phyloP scores from a whole-genome alignment of 1,139 yeast genomes.

The Lizanozyma gosingica region DNA sequence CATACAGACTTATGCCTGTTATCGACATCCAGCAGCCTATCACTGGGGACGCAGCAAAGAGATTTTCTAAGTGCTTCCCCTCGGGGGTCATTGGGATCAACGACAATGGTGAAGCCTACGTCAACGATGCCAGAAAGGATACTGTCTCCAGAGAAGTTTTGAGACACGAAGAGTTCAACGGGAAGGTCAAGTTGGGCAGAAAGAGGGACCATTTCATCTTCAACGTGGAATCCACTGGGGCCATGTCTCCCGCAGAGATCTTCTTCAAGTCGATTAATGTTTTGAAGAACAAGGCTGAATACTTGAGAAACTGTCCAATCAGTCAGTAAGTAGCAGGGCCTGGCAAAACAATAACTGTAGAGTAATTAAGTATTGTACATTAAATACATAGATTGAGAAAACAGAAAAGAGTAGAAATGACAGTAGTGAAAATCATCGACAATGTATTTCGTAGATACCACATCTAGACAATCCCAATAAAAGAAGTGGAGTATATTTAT shows the following conservation, averaged over 20 bases:
- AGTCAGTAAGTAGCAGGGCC: too few relatives aligned
- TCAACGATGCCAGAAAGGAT: constrained; percentile 83
- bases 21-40: constrained; percentile 73
- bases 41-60: constrained; percentile 64
- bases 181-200: constrained; percentile 85
- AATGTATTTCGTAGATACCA: too few relatives aligned
- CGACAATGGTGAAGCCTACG: constrained; percentile 62
- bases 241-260: constrained; percentile 94
- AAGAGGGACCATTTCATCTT: constrained; percentile 87
- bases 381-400: too few relatives aligned
- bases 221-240: constrained; percentile 91
- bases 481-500: too few relatives aligned
- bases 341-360: too few relatives aligned
- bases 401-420: too few relatives aligned
- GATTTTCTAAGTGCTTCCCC: constrained; percentile 85
- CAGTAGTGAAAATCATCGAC: too few relatives aligned
- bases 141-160: constrained; percentile 95
- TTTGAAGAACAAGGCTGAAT: constrained; percentile 77
- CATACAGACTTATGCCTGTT: constrained; percentile 91
- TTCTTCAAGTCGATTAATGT: constrained; percentile 84
- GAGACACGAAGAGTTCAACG: constrained; percentile 84
- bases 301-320: constrained; percentile 71
- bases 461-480: too few relatives aligned
- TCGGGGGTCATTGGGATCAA: constrained; percentile 82
- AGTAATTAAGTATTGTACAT: too few relatives aligned